Evolutionary conservation across 1,139 yeast species (phyloP), one percentile per base, ranked within the genome.

Genomic region (Magnusiomyces suaveolens): DNA sequence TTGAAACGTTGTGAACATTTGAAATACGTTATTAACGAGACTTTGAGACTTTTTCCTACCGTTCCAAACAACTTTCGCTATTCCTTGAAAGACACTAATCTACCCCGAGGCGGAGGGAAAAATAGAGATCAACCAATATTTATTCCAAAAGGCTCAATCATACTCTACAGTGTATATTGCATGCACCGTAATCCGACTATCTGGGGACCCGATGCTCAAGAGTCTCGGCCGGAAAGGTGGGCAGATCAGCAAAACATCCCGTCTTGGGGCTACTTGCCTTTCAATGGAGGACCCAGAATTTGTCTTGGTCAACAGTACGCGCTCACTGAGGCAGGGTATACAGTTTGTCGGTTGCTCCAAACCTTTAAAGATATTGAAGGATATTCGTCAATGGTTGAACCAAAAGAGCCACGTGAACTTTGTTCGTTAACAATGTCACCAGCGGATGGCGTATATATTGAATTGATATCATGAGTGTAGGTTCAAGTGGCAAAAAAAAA

Each of bases 301-400:
- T 79, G 83, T 60, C 68, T 80, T 55, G 83, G 83, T 23, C 83
- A 79, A 65, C 83, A 79, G 63, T 78, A 75, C 66, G 83, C 82
- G 2, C 72, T 79, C 57, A 79, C 82, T 4, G 83, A 80, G 66
- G 77, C 79, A 14, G 69, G 77, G 1, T 78, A 77, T 60, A 73
- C 77, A 10, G 58, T 76, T 44, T 72, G 72, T 14, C 70, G 83
- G 55, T 61, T 80, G 53, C 65, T 68, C 52, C 80, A 76, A 64
- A 60, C 58, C 43, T 68, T 68, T 57, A 59, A 56, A 51, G 61
- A 60, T 24, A 36, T 57, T 29, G 20, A 32, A 2, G 39, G 20
- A 12, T 20, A 36, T n/a, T 25, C 46, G 2, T 18, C 24, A 18
- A 23, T 23, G 23, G 25, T 43, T 43, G 25, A 12, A 18, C 24